Base-by-base conservation (phyloP, 768 basidiomycete species). In the Lyophyllum shimeji region DNA sequence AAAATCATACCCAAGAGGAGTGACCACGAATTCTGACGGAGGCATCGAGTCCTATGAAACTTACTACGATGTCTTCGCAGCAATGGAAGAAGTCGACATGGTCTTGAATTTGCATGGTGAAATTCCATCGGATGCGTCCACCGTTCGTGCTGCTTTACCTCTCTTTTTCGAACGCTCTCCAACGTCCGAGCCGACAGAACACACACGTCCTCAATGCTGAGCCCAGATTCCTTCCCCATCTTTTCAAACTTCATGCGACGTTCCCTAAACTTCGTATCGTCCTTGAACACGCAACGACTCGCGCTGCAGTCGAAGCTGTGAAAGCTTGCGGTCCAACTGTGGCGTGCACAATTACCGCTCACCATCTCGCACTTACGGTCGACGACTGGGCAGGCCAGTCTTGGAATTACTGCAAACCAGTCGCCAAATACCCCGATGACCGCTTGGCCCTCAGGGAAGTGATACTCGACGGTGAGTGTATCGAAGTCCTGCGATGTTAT, bases 21-120 rank as follows among this genome's bases (percentile, higher is more conserved):
- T 99, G 3, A 99, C 97, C 21, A 99, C 97, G 33, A 96, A 98
- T 70, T 95, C 93, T 12, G 93, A 95, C 55, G 87, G 91, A 31
- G 97, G 97, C 7, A 96, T 98, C 61, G 96, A 98, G 69, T 93
- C 93, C 13, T 98, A 98, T 63, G 90, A 91, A 63, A 79, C 82
- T 1, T 99, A 96, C 69, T 97, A 98, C 71, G 88, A 90, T 18
- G 83, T 97, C 29, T 98, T 99, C 67, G 85, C 85, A 63, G 90
- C 86, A 34, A 98, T 98, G 95, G 86, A 98, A 74, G 86, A 91
- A 65, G 87, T 85, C 24, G 91, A 86, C 66, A 88, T 99, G 84
- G 95, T 98, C 18, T 80, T 99, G 42, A 98, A 98, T 73, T 79
- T 99, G 33, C 97, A 99, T 62, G 97, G 97, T 20, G 97, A 99